Base-by-base conservation (phyloP, 2,329 filamentous ascomycete genomes). In the Cladorrhinum sp. region DNA sequence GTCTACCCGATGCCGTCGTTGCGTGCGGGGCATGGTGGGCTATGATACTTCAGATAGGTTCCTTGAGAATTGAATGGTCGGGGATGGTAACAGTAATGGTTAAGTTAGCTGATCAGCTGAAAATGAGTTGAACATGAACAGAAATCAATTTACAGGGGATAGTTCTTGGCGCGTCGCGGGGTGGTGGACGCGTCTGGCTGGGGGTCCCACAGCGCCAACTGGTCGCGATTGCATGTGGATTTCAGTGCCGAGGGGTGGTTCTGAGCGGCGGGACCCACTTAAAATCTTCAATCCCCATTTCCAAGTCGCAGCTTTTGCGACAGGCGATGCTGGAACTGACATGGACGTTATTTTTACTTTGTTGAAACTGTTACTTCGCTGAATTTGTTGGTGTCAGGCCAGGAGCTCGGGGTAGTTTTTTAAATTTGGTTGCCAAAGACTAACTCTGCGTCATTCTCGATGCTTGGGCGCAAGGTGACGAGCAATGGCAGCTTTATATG, bases 401-500 rank as follows among this genome's bases (percentile, higher is more conserved):
- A 12, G 41, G 41, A 45, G 41, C 23, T 50, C 12, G 22, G n/a
- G n/a, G 49, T 16, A 50, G 16, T 27, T 27, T 25, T 4, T 50
- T 50, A 22, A 22, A 41, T 3, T 29, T 29, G 25, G 25, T 29
- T 29, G 5, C 10, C 25, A 29, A 29, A 29, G 25, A 45, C 13
- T 16, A 45, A 16, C 38, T 45, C 38, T 45, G 13, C 38, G 6
- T 10, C 63, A 27, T 53, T n/a, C 48, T 53, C 55, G 58, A 77
- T 77, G 76, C 71, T 77, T 64, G 57, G 73, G 55, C 66, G 70
- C 63, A 68, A 67, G 53, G 62, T 72, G 45, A 59, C 69, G 27
- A 62, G 70, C 61, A 68, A 72, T 65, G 63, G 70, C 62, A 68
- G 73, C 67, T 71, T 73, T 61, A 70, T 77, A 64, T 78, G 76